phyloP scores from a whole-genome alignment of 371 early-diverging fungal species.

The Mucor racemosus region DNA sequence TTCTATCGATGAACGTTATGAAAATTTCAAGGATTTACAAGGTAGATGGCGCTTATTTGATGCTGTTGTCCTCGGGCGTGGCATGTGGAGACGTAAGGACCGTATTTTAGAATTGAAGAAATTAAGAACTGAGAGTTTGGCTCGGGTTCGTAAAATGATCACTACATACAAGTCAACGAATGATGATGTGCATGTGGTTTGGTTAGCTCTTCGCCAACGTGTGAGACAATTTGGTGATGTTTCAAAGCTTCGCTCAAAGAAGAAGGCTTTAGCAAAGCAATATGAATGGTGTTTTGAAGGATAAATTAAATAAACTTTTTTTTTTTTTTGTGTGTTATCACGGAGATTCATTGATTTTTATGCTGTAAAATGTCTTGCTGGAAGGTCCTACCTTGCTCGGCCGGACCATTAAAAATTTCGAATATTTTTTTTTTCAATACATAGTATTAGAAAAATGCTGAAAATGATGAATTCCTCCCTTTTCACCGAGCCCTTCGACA shows the following conservation, averaged over 20 bases:
- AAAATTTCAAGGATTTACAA: conserved; percentile 49
- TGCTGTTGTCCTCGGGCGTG: conserved; percentile 52
- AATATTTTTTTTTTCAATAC: conserved; percentile 1
- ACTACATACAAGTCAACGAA: conserved; percentile 37
- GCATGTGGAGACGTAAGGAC: conserved; percentile 52
- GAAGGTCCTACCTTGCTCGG: background rate
- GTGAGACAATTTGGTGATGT: conserved; percentile 39
- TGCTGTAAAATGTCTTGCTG: background rate
- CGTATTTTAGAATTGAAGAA: conserved; percentile 47
- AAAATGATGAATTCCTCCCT: conserved; percentile 29
- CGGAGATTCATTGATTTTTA: background rate
- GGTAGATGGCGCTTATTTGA: conserved; percentile 58
- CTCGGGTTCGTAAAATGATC: conserved; percentile 36
- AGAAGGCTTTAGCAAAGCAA: conserved; percentile 43
- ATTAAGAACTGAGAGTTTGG: conserved; percentile 38
- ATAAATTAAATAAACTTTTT: conserved; percentile 2
- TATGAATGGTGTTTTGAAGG: conserved; percentile 44
- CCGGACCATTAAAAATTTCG: conserved; percentile 7
- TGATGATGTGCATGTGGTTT: conserved; percentile 42
- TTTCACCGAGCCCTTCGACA: conserved; percentile 43
- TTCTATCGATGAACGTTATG: conserved; percentile 55
- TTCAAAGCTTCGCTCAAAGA: conserved; percentile 33
- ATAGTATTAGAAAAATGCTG: conserved; percentile 3
- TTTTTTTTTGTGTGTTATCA: background rate
- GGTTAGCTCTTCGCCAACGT: conserved; percentile 41